These are phyloP conservation scores for Globisporangium viniferum DNA, from an alignment of 352 stramenopile genomes.

Conservation along the genomic window DNA sequence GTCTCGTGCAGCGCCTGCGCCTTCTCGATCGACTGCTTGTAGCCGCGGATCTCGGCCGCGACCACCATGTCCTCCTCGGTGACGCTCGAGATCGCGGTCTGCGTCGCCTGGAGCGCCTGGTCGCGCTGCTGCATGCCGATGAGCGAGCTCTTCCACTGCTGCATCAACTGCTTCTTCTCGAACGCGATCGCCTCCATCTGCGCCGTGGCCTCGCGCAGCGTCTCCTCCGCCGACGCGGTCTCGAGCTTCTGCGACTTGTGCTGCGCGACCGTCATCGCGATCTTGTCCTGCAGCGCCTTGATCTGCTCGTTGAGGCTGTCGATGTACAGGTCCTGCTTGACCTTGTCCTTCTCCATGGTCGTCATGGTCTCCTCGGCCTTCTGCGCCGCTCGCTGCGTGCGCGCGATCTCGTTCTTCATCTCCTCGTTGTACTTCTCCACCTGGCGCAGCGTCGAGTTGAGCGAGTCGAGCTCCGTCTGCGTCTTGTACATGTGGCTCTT, in stretches of 20 bases:
- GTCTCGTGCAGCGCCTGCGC: slow-evolving; percentile 82
- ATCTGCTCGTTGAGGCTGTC: slow-evolving; percentile 90
- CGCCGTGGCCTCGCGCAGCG: slow-evolving; percentile 79
- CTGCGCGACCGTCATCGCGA: slow-evolving; percentile 75
- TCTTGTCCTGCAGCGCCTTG: slow-evolving; percentile 85
- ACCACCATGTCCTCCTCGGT: slow-evolving; percentile 82
- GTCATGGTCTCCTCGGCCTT: slow-evolving; percentile 93
- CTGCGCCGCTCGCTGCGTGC: slow-evolving; percentile 89
- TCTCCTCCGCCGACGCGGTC: slow-evolving; percentile 82
- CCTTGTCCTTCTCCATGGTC: slow-evolving; percentile 93
- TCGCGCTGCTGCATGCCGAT: slow-evolving; percentile 90
- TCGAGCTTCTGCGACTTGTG: slow-evolving; percentile 84
- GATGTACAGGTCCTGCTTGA: slow-evolving; percentile 94
- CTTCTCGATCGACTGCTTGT: slow-evolving; percentile 82
- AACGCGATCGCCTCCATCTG: slow-evolving; percentile 93
- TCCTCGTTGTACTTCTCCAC: slow-evolving; percentile 94
- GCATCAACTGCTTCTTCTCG: slow-evolving; percentile 94
- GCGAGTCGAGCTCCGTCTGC: slow-evolving; percentile 83
- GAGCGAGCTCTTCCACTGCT: slow-evolving; percentile 95
- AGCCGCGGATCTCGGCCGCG: slow-evolving; percentile 84
- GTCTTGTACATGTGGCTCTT: slow-evolving; percentile 75
- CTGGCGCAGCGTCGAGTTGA: slow-evolving; percentile 83
- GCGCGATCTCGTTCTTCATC: slow-evolving; percentile 93
- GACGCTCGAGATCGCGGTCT: slow-evolving; percentile 73
- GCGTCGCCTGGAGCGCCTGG: slow-evolving; percentile 89